Percentiles rank a stretch among this genome's conserved stretches.
Conservation (phyloP, 495 filamentous ascomycete genomes). For the Jackrogersella multiformis region DNA sequence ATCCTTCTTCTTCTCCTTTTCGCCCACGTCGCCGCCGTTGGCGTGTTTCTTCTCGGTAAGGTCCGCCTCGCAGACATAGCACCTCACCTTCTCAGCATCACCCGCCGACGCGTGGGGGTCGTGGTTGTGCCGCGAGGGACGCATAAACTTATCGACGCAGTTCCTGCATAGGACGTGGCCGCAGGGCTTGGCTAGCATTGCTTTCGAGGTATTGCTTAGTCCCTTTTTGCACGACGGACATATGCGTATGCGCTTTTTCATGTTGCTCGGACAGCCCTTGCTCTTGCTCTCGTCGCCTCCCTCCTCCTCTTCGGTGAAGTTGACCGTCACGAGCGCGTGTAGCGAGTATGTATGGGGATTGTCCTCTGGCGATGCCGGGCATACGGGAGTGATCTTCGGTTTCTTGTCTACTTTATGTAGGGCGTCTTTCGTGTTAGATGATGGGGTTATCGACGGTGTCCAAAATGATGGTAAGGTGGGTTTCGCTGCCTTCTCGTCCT, state of each 20-base stretch:
- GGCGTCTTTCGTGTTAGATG: conserved; percentile 58
- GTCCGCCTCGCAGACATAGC: conserved; percentile 90
- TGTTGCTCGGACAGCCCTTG: conserved; percentile 44
- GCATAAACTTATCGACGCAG: conserved; percentile 90
- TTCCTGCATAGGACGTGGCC: conserved; percentile 92
- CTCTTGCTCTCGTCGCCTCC: conserved; percentile 39
- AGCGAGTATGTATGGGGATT: conserved; percentile 81
- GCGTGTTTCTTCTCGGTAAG: conserved; percentile 60
- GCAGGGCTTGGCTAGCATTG: conserved; percentile 88
- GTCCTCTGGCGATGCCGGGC: conserved; percentile 77
- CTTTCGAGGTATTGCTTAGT: conserved; percentile 83
- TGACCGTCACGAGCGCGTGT: conserved; percentile 79
- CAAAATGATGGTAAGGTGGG: conserved; percentile 91
- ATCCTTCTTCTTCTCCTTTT: conserved; percentile 63
- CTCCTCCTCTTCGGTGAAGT: conserved; percentile 81
- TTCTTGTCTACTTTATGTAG: conserved; percentile 68
- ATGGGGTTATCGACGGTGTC: conserved; percentile 86
- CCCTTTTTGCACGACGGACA: conserved; percentile 92
- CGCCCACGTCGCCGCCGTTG: conserved; percentile 12
- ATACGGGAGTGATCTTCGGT: conserved; percentile 76
- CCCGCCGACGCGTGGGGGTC: conserved; percentile 71
- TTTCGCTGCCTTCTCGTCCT: conserved; percentile 79
- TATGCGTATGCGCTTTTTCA: conserved; percentile 64
- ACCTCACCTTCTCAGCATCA: conserved; percentile 67
- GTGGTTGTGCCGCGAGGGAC: conserved; percentile 57